phyloP scores from a whole-genome alignment of 192 early-diverging fungal species.

The Podochytrium sp. region DNA sequence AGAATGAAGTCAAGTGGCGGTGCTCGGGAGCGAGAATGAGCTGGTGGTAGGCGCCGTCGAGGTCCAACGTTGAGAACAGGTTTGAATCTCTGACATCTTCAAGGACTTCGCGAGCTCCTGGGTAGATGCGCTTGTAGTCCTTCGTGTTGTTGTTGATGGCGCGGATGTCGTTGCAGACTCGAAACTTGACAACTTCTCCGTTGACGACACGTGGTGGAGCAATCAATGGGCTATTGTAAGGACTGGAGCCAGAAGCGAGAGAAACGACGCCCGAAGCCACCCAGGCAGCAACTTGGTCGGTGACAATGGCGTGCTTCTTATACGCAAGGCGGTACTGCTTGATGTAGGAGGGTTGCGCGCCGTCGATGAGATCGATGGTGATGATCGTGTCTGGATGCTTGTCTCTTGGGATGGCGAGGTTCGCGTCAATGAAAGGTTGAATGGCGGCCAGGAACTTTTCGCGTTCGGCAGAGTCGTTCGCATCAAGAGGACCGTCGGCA shows the following conservation, averaged over 20 bases:
- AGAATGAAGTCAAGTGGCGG: background rate
- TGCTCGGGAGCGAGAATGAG: background rate
- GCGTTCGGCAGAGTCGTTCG: background rate
- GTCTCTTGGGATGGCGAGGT: background rate
- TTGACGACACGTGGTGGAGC: background rate
- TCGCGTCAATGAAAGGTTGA: conserved; percentile 1
- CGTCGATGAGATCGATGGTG: conserved; percentile 1
- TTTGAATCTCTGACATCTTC: background rate
- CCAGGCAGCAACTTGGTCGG: background rate
- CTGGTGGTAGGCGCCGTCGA: conserved; percentile 10
- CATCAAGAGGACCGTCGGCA: background rate
- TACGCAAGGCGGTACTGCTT: background rate
- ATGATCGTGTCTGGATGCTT: background rate
- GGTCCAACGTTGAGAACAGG: background rate
- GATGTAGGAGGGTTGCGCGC: background rate
- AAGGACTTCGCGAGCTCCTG: background rate
- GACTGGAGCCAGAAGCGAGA: background rate
- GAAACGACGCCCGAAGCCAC: background rate
- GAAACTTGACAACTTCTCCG: background rate
- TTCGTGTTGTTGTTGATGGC: background rate
- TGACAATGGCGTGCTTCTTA: background rate
- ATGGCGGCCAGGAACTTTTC: background rate
- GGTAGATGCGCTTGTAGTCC: background rate
- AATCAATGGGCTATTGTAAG: background rate
- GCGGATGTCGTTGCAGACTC: background rate